phyloP scores from a whole-genome alignment of 306 rosid genomes.

The Gastrolobium bilobum region DNA sequence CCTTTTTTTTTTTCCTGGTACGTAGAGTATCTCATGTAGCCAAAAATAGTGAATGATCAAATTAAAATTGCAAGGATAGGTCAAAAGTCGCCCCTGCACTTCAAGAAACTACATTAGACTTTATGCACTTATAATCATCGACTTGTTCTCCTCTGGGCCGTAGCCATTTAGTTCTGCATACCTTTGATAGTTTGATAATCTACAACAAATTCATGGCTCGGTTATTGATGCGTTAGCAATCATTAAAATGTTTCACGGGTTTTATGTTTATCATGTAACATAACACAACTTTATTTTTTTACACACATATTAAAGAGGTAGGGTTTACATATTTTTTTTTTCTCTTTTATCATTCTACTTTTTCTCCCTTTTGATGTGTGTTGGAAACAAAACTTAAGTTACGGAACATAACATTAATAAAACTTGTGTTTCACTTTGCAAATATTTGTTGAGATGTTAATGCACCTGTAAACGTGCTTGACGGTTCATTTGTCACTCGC shows the following conservation, averaged over 20 bases:
- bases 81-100: background rate
- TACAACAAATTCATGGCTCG: background rate
- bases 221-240: background rate
- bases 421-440: background rate
- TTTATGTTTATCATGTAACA: too few relatives aligned
- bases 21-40: background rate
- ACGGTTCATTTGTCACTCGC: background rate
- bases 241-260: background rate
- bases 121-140: background rate
- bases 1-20: background rate
- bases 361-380: too few relatives aligned
- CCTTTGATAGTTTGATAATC: background rate
- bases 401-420: too few relatives aligned
- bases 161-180: background rate
- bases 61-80: background rate
- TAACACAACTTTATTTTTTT: too few relatives aligned
- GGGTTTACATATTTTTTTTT: too few relatives aligned
- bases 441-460: background rate
- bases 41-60: background rate
- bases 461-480: background rate
- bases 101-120: conserved; percentile 2
- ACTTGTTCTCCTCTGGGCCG: background rate
- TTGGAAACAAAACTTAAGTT: too few relatives aligned
- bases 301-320: too few relatives aligned
- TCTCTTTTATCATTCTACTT: too few relatives aligned